Evolutionary conservation across 2,329 filamentous ascomycete genomes (phyloP), one percentile per base, ranked within the genome.

Genomic region (Pestalotiopsis sp.): DNA sequence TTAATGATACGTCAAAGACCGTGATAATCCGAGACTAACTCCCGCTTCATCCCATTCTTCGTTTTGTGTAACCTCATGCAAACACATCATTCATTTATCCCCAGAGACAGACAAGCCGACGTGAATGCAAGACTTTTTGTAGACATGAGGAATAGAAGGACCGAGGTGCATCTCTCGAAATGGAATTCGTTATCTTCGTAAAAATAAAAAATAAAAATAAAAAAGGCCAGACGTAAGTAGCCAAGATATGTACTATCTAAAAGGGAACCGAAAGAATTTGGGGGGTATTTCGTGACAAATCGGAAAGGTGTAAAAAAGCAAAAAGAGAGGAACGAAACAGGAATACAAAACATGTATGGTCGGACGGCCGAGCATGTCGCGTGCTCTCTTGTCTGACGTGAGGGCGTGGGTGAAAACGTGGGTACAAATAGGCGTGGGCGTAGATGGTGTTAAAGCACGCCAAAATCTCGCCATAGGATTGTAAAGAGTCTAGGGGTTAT

Each of bases 211-310:
- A n/a, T n/a, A n/a, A n/a, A n/a, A n/a, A n/a, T n/a, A n/a, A n/a
- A 59, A 22, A 55, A 38, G n/a, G 11, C 40, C 26, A 39, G 44
- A n/a, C 20, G 30, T 35, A 35, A 35, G 30, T 9, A 52, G 44
- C 44, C 44, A 14, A n/a, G 44, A n/a, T 52, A n/a, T 52, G 44
- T 52, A 52, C 44, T 52, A 52, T 52, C 44, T 52, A 52, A 52
- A 52, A 52, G 20, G 44, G 44, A 24, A 22, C 57, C 40, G 17
- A 35, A 35, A 61, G 35, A 20, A 38, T 24, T 39, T 26, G 60
- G 63, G 66, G 66, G 65, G 65, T 68, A 68, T 68, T 35, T 56
- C 52, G 66, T 61, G 62, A 68, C 66, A 65, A 68, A 64, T 57
- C 40, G 39, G 65, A 68, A 56, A 68, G 35, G 55, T 58, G 52